phyloP scores from a whole-genome alignment of 305 asterid species.

The Ilex paraguariensis region DNA sequence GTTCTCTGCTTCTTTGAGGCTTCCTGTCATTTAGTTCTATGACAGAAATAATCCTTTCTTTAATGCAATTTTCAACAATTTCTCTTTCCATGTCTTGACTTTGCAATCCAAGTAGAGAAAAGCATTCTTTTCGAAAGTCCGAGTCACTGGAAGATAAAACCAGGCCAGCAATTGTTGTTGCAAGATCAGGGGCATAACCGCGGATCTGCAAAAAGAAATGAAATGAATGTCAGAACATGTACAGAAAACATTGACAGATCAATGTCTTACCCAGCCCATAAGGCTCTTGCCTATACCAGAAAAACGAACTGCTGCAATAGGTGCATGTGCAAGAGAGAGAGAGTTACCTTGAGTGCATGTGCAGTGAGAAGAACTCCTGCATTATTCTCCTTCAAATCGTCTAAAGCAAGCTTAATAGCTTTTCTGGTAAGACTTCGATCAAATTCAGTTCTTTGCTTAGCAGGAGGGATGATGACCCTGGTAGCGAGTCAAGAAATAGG shows the following conservation, averaged over 20 bases:
- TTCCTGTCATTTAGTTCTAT: conserved; percentile 45
- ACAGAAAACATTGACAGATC: no score
- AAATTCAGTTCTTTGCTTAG: conserved; percentile 21
- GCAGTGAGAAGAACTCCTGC: conserved; percentile 65
- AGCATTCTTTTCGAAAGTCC: conserved; percentile 64
- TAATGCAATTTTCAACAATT: conserved; percentile 54
- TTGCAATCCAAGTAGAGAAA: conserved; percentile 62
- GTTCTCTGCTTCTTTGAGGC: conserved; percentile 38
- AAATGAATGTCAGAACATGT: not conserved
- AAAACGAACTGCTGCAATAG: no score
- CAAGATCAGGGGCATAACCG: conserved; percentile 81
- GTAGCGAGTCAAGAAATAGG: conserved; percentile 44
- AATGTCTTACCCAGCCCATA: no score
- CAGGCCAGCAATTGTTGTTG: conserved; percentile 69
- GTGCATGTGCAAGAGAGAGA: no score
- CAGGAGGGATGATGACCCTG: conserved; percentile 34
- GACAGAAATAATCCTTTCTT: conserved; percentile 51
- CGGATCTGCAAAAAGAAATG: conserved; percentile 41
- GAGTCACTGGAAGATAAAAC: conserved; percentile 60
- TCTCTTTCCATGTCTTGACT: conserved; percentile 28
- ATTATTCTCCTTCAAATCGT: conserved; percentile 66
- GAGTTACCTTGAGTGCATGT: conserved; percentile 69
- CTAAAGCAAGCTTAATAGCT: conserved; percentile 68
- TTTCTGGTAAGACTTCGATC: conserved; percentile 55
- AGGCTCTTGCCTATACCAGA: no score